Evolutionary conservation across 345 rosid species (phyloP).

Genomic region (Salix udensis): DNA sequence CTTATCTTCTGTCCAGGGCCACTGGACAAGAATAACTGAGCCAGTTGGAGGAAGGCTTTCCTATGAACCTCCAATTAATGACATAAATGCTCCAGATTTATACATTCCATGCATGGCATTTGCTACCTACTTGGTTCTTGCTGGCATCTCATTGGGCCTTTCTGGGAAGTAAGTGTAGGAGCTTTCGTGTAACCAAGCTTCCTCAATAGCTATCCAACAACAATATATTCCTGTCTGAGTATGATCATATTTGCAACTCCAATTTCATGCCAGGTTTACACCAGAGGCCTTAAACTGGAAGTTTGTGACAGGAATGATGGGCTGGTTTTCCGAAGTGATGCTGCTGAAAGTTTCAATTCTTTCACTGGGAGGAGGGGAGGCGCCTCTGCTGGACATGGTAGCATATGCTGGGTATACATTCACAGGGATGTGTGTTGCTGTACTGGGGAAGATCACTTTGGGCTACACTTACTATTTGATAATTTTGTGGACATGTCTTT

Average conservation of each 20-base stretch:
- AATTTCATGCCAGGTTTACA: conserved; percentile 27
- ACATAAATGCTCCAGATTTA: conserved; percentile 70
- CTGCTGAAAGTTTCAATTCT: too few relatives aligned
- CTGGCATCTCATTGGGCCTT: conserved; percentile 58
- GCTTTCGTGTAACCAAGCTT: not conserved
- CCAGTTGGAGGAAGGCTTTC: conserved; percentile 66
- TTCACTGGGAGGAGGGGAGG: too few relatives aligned
- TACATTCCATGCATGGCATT: conserved; percentile 78
- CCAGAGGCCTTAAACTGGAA: conserved; percentile 59
- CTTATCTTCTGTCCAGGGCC: conserved; percentile 39
- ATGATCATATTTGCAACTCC: not conserved
- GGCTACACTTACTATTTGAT: conserved; percentile 40
- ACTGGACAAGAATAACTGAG: conserved; percentile 67
- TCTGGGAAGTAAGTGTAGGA: conserved; percentile 47
- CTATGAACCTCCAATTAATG: conserved; percentile 62
- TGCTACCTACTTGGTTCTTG: conserved; percentile 62
- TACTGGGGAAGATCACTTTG: conserved; percentile 33
- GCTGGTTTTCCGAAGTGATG: conserved; percentile 7
- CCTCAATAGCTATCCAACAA: not conserved
- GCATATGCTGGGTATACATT: not conserved
- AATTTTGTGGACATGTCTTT: conserved; percentile 45
- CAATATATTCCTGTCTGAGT: not conserved
- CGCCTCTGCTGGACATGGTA: too few relatives aligned
- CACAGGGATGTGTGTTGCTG: conserved; percentile 46
- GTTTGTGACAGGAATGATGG: conserved; percentile 50